phyloP scores from a whole-genome alignment of 202 grass and related monocot genomes.

The Carex arenaria region DNA sequence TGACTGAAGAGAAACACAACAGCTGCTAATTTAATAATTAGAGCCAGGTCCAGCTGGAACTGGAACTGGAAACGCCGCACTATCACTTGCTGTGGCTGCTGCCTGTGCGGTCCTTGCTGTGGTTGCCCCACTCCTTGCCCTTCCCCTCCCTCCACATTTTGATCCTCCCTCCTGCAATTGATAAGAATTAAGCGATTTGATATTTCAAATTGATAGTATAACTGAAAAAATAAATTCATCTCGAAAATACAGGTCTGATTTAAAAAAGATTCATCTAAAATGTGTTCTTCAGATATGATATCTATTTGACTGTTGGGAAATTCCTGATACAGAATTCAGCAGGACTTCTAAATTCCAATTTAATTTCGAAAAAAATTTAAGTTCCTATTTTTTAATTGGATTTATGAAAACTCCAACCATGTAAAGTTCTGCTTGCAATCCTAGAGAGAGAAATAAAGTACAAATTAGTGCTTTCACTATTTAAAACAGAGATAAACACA shows the following conservation, averaged over 20 bases:
- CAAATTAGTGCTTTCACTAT: background rate
- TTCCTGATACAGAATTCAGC: background rate
- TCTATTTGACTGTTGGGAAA: background rate
- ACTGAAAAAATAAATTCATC: background rate
- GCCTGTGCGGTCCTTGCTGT: conserved; percentile 59
- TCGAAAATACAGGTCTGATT: background rate
- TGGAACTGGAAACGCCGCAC: conserved; percentile 88
- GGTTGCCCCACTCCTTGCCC: conserved; percentile 66
- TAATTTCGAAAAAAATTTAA: background rate
- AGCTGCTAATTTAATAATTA: conserved; percentile 90
- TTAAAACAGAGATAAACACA: background rate
- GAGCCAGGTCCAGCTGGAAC: conserved; percentile 79
- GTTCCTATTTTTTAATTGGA: background rate
- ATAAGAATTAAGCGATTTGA: background rate
- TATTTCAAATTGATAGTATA: conserved; percentile 22
- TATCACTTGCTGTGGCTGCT: conserved; percentile 47
- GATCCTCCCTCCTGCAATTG: conserved; percentile 48
- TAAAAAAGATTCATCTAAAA: background rate
- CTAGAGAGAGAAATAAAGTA: background rate
- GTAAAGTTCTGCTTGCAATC: background rate
- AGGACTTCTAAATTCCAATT: background rate
- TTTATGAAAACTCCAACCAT: background rate
- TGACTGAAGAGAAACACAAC: conserved; percentile 85
- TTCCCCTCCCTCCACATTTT: conserved; percentile 32
- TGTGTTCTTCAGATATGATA: background rate